phyloP scores from a whole-genome alignment of 202 grass and related monocot species.

The Schoenoplectus tabernaemontani region DNA sequence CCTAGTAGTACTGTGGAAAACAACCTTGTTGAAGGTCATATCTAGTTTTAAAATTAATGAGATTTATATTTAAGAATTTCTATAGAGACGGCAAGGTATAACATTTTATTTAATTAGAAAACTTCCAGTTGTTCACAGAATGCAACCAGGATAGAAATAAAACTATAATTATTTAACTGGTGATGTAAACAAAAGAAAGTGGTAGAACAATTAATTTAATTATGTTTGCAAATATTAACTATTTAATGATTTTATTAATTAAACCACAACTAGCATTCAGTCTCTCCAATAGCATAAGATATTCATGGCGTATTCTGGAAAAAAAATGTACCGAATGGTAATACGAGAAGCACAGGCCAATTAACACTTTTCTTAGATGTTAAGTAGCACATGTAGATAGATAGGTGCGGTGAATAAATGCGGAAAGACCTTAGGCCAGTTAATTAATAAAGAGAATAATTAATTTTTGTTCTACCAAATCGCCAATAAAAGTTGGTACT shows the following conservation, averaged over 20 bases:
- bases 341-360: no score
- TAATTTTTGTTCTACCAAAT: background rate
- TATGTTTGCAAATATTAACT: background rate
- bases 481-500: background rate
- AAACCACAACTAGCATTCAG: background rate
- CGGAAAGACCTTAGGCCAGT: background rate
- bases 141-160: no score
- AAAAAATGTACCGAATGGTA: background rate
- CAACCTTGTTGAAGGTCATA: background rate
- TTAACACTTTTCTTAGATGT: background rate
- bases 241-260: background rate
- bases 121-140: background rate
- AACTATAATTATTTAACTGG: no score
- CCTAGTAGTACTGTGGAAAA: background rate
- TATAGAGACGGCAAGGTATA: background rate
- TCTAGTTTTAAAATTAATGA: background rate
- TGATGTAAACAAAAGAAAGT: background rate
- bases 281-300: background rate
- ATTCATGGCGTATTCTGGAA: background rate
- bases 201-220: background rate
- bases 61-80: background rate
- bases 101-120: background rate
- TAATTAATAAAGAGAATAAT: background rate
- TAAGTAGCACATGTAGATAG: background rate
- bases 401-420: background rate